These are phyloP conservation scores for Dacryopinax primogenitus DNA, from an alignment of 768 basidiomycete species.

Conservation along the genomic window DNA sequence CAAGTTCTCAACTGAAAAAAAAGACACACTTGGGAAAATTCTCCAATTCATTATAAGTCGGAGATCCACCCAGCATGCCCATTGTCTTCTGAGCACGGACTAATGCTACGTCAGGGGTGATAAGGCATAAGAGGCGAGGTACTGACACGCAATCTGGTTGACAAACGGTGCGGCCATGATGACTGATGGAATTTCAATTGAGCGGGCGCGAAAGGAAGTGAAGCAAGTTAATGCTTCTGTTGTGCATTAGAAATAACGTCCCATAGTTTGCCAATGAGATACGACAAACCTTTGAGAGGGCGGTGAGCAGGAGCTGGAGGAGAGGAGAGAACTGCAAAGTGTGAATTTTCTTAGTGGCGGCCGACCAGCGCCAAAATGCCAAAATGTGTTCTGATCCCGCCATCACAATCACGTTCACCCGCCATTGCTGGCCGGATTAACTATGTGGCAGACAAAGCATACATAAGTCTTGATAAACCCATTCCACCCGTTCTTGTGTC, in stretches of 20 bases:
- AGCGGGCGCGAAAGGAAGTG: conserved; percentile 21
- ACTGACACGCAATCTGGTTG: conserved; percentile 78
- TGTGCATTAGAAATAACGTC: background rate
- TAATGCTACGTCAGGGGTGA: conserved; percentile 25
- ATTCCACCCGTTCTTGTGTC: no score
- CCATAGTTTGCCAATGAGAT: background rate
- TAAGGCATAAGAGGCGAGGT: conserved; percentile 10
- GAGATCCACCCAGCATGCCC: conserved; percentile 71
- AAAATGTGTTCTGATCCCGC: background rate
- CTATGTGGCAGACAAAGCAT: no score
- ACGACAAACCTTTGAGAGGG: background rate
- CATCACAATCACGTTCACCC: no score
- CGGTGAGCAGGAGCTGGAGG: background rate
- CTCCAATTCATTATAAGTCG: conserved; percentile 53
- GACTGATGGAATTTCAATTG: conserved; percentile 16
- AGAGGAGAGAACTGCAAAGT: background rate
- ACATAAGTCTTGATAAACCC: no score
- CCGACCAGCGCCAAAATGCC: background rate
- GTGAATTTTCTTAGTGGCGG: background rate
- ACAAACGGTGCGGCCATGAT: conserved; percentile 59
- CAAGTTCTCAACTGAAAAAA: background rate
- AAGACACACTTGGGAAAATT: conserved; percentile 33
- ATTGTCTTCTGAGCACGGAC: conserved; percentile 91
- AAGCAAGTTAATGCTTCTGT: conserved; percentile 23
- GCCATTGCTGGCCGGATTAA: no score